Evolutionary conservation across 768 basidiomycete species (phyloP), one percentile per base, ranked within the genome.

Genomic region (Tricholoma flavovirens): DNA sequence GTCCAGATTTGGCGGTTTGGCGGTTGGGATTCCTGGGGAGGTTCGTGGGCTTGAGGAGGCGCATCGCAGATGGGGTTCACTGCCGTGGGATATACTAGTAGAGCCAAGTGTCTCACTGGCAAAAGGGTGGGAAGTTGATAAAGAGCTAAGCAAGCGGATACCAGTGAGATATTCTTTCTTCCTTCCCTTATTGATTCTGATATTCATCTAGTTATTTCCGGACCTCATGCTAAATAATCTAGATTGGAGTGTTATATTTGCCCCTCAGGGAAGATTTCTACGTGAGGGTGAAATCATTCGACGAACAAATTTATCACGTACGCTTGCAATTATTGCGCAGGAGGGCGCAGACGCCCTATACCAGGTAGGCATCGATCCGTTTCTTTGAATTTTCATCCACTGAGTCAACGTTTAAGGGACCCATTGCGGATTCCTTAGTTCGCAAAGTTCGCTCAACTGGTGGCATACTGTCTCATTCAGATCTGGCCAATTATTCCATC

Each of bases 21-120:
- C 93, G 5, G 83, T 96, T n/a, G 95, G 83, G 21, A 87, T 97
- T 0, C 97, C 97, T 1, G 90, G 95, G 8, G 95, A 98, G 72
- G 68, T 98, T 46, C 81, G 87, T 21, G 97, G 95, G 9, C 78
- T 98, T 30, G 83, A 87, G 67, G 88, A 86, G 66, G 92, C 90
- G 0, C 88, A 95, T 69, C 74, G 77, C 40, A 79, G 85, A 22
- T 97, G 94, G 85, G 96, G 93, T 0, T 80, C 72, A 35, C 64
- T 97, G 11, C 77, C 86, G 0, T 98, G 97, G 97, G 71, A 77
- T 40, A 72, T 79, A 29, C 77, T 98, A 21, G 81, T 98, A 15
- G 72, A 83, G 61, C 94, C 95, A 0, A 86, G 82, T 30, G 81
- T 85, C 5, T 69, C 82, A 7, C 75, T 99, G 2, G 93, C 95